A percentile compares a stretch with the other conserved stretches of the same genome.
Conservation (phyloP, 2,329 filamentous ascomycete genomes). For the Diaporthe caulivora region DNA sequence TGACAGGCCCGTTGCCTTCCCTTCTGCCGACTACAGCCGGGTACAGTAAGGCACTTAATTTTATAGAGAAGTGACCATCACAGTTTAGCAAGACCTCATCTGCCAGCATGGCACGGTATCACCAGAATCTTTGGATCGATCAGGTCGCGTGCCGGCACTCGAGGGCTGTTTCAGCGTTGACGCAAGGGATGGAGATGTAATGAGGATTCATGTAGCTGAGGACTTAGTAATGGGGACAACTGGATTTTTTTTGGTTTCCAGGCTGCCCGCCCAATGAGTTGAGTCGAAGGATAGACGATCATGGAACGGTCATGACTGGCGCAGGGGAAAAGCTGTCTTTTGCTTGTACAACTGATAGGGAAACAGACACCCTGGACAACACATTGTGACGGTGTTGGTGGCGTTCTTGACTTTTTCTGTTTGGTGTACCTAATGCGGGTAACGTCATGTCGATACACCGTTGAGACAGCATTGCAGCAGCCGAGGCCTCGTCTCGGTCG, state of each 20-base stretch:
- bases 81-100: not conserved
- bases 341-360: constrained; percentile 28
- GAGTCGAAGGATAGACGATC: constrained; percentile 29
- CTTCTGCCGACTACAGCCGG: constrained; percentile 69
- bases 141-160: not conserved
- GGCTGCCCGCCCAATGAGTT: not conserved
- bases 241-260: constrained; percentile 5
- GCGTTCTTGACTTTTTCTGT: constrained; percentile 35
- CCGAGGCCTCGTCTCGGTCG: not conserved
- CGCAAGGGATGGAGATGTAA: constrained; percentile 10
- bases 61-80: no score
- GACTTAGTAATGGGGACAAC: not conserved
- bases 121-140: not conserved
- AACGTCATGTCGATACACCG: constrained; percentile 35
- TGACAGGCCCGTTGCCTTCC: constrained; percentile 65
- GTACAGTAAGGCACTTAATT: constrained; percentile 52
- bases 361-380: constrained; percentile 21
- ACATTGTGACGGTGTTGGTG: constrained; percentile 37
- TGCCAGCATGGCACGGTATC: not conserved
- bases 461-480: constrained; percentile 26
- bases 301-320: constrained; percentile 30
- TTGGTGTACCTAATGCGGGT: constrained; percentile 30
- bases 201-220: constrained; percentile 27
- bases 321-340: constrained; percentile 34
- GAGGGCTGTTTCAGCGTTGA: not conserved